Percentiles rank a stretch among this genome's conserved stretches.
Evolutionary conservation across 2,329 filamentous ascomycete species (phyloP).

Genomic region (Aphanoascus verrucosus): DNA sequence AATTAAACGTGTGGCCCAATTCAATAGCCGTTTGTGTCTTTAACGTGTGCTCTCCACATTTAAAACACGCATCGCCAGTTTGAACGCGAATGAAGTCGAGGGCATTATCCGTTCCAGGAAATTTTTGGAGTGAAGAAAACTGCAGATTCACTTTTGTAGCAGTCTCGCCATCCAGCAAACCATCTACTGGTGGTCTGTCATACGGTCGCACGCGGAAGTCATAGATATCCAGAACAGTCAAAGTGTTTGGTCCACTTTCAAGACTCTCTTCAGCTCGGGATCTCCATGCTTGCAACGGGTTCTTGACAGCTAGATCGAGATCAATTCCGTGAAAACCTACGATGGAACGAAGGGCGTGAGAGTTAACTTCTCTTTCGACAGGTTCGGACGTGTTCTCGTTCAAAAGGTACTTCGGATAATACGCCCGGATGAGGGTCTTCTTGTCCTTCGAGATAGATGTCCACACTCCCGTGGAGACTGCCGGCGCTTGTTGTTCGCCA

Average conservation of each 20-base stretch:
- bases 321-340: conserved; percentile 45
- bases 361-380: conserved; percentile 39
- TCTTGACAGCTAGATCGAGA: conserved; percentile 60
- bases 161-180: conserved; percentile 20
- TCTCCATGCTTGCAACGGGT: conserved; percentile 46
- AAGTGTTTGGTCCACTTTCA: background rate
- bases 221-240: conserved; percentile 30
- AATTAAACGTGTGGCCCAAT: conserved; percentile 87
- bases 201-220: conserved; percentile 33
- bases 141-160: conserved; percentile 21
- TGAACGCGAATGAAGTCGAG: conserved; percentile 56
- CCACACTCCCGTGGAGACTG: conserved; percentile 32
- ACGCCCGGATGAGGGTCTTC: conserved; percentile 57
- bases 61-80: conserved; percentile 61
- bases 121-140: conserved; percentile 28
- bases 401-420: conserved; percentile 46
- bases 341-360: conserved; percentile 53
- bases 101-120: conserved; percentile 32
- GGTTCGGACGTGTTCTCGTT: conserved; percentile 24
- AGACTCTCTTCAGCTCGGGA: background rate
- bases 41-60: conserved; percentile 55
- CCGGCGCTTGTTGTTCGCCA: conserved; percentile 19
- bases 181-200: conserved; percentile 30
- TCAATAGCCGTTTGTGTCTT: conserved; percentile 66
- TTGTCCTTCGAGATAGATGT: conserved; percentile 45